Base-by-base conservation (phyloP, 306 rosid species). In the Mucuna pruriens region DNA sequence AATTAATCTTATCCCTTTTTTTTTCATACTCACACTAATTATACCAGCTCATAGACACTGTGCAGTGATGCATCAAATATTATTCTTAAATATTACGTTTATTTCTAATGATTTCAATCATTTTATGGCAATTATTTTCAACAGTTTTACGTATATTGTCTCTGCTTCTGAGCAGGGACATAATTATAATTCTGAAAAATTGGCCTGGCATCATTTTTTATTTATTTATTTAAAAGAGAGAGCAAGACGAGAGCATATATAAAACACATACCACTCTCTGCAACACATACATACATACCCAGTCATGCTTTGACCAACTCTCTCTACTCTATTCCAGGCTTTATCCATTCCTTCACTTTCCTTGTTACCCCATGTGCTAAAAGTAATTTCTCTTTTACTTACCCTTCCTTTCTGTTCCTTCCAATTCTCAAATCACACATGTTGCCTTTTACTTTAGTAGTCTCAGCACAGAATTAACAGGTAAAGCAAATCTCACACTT, bases 321-420 rank as follows among this genome's bases (percentile, higher is more conserved):
- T 74, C 77, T 80, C 68, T 70, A 12, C 34, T 33, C 72, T 51
- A 33, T 54, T 58, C 52, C 20, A 55, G 13, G 23, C 80, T 78
- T 55, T 79, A 55, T 84, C 76, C 83, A 71, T 71, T 83, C 29
- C 82, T 69, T 68, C 45, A 49, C 72, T 74, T 73, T 82, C 52
- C 63, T 79, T 75, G 34, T 29, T 77, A 48, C 74, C 78, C 86
- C 88, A 85, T 84, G 90, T 86, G 87, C 84, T 67, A 67, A 74
- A 69, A 80, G 88, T 87, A 76, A 62, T 51, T 62, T 6, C 82
- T 23, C 77, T 83, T 73, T 77, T 84, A 10, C 54, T 77, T 20
- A 67, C 82, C 78, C 26, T 71, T 78, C 49, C 79, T 42, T 84
- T 82, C 9, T 70, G 66, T 22, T 66, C 81, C 55, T 46, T 71